phyloP scores from a whole-genome alignment of 352 stramenopile species.

The Phytopythium delawarense region DNA sequence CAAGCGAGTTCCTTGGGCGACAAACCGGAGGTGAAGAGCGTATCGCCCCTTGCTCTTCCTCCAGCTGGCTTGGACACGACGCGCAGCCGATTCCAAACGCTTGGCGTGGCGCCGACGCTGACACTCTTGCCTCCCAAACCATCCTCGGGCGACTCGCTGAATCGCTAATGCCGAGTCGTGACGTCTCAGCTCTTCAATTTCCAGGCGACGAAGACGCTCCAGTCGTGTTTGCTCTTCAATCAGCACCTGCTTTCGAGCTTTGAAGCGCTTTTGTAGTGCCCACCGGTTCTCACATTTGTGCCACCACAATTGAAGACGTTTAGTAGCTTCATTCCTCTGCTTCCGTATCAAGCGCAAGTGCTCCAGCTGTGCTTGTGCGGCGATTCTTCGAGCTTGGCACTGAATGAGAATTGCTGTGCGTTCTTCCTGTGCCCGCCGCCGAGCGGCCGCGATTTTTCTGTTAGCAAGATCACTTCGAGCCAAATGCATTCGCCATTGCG shows the following conservation, averaged over 20 bases:
- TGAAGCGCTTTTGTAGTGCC: slow-evolving; percentile 22
- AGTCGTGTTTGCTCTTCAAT: slow-evolving; percentile 21
- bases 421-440: slow-evolving; percentile 13
- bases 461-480: slow-evolving; percentile 17
- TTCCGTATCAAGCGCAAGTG: slow-evolving; percentile 1
- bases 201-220: slow-evolving; percentile 19
- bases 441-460: slow-evolving; percentile 6
- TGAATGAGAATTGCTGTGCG: slow-evolving; percentile 28
- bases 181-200: slow-evolving; percentile 4
- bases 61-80: slow-evolving; percentile 46
- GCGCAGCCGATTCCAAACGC: slow-evolving; percentile 25
- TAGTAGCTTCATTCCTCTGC: slow-evolving; percentile 8
- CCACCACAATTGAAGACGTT: slow-evolving; percentile 24
- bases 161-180: slow-evolving; percentile 23
- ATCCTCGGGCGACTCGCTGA: slow-evolving; percentile 36
- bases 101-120: slow-evolving; percentile 9
- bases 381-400: slow-evolving; percentile 14
- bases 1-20: slow-evolving; percentile 35
- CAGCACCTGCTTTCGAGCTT: slow-evolving; percentile 18
- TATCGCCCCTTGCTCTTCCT: slow-evolving; percentile 35
- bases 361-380: slow-evolving; percentile 15
- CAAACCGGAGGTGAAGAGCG: slow-evolving; percentile 46
- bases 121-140: slow-evolving; percentile 24
- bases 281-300: slow-evolving; percentile 12
- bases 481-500: slow-evolving; percentile 23